Evolutionary conservation across 129 eudicot genomes (phyloP), one percentile per base, ranked within the genome.

Genomic region (Ambrosia artemisiifolia): DNA sequence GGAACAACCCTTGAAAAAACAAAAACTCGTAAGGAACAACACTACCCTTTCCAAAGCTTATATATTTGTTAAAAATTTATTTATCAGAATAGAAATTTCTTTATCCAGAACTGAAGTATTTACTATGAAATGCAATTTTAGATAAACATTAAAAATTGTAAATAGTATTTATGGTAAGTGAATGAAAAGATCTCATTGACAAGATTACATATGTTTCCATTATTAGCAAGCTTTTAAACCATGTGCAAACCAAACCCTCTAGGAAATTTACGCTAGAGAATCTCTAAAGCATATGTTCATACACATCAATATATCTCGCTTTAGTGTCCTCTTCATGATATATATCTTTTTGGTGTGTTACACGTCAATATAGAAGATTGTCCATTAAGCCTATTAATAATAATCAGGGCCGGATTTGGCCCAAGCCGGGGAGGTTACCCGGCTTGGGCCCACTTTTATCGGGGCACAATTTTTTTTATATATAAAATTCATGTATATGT

Each of bases 261-360:
- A 5, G 60, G 56, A 17, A 32, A 36, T 16, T 67, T 55, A 66
- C 30, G n/a, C 38, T 40, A 43, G 67, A 66, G 80, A 75, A 75
- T 75, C 80, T 75, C 66, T 75, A 67, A 75, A 67, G 80, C 28
- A 24, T 24, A 24, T 38, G 43, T 67, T 32, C 65, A 40, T 40
- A 40, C 44, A 40, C 44, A 2, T 6, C 55, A 65, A 55, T 65
- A 53, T 75, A 42, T 67, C 47, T 75, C 50, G 38, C 74, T 75
- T 75, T 67, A 55, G 17, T 42, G 66, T 75, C 40, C 67, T 54
- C 49, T 67, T 56, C 43, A 28, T 66, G 18, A 66, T 30, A 55
- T 30, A 66, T 30, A 55, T 30, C 67, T 74, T 75, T 65, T 64
- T 74, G 13, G 24, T 53, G 32, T 53, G 65, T 48, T 73, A 46